phyloP scores from a whole-genome alignment of 2,329 filamentous ascomycete species.

The Mariannaea sp. region DNA sequence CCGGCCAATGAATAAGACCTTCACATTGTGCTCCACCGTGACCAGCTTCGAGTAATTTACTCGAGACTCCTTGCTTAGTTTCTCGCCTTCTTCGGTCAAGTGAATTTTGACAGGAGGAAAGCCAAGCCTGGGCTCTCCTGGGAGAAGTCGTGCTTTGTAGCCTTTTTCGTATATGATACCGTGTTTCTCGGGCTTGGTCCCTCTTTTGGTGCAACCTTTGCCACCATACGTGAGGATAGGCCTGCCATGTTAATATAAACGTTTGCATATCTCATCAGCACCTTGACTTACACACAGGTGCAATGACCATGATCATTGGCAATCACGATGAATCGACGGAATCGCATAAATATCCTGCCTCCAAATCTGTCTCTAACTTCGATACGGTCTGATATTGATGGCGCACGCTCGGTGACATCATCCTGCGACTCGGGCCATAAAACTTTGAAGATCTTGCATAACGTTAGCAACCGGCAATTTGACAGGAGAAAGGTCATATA shows the following conservation, averaged over 20 bases:
- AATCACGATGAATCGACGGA: conserved; percentile 61
- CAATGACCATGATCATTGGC: conserved; percentile 57
- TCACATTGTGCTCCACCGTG: conserved; percentile 62
- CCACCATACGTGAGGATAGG: conserved; percentile 61
- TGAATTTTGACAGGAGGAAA: conserved; percentile 52
- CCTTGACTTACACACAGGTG: conserved; percentile 58
- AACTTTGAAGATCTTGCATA: conserved; percentile 58
- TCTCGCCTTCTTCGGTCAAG: conserved; percentile 50
- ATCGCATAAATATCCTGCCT: conserved; percentile 53
- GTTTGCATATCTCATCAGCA: neutral
- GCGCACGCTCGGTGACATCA: conserved; percentile 37
- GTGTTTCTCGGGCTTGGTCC: conserved; percentile 57
- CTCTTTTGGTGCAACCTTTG: conserved; percentile 57
- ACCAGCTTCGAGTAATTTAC: conserved; percentile 63
- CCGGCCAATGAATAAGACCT: conserved; percentile 60
- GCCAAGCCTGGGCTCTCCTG: conserved; percentile 53
- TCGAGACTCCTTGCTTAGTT: conserved; percentile 55
- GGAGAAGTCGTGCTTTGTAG: conserved; percentile 41
- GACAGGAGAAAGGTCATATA: conserved; percentile 20
- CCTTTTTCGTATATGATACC: conserved; percentile 54
- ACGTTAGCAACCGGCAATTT: neutral
- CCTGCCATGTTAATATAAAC: conserved; percentile 40
- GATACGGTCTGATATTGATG: conserved; percentile 42
- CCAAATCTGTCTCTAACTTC: conserved; percentile 43
- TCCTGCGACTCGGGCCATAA: conserved; percentile 59